Evolutionary conservation across 148 eudicot genomes (phyloP), one percentile per base, ranked within the genome.

Genomic region (Chenopodium album): DNA sequence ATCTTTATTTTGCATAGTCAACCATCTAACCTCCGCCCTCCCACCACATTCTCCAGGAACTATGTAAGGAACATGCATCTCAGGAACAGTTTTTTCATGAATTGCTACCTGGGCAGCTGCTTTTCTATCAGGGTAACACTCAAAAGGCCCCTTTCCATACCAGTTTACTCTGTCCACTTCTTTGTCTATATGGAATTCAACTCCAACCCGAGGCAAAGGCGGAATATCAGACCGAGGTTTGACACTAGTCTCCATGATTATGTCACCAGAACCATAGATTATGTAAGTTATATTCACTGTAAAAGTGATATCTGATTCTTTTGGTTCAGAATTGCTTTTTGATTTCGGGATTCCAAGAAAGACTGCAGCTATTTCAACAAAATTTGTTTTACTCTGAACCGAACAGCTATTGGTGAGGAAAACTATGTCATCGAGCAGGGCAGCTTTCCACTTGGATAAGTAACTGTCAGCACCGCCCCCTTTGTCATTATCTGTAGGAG

Each of bases 401-500:
- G 80, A 52, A 82, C 93, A 94, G 76, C 87, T 88, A 82, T 90
- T 88, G 37, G 80, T 87, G 68, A 83, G 23, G 76, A 89, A 91
- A 65, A 76, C 44, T 12, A 95, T 47, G 47, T 83, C 81, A 81
- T 95, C 90, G 71, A 95, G 92, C 81, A 82, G 87, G 31, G 98
- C 90, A 78, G 87, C 90, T 86, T 91, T 91, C 99, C 99, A 95
- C 82, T 79, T 90, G 46, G 97, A 88, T 12, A 87, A 77, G 82
- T 95, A 94, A 87, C 99, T 93, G 17, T 81, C 44, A 22, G 80
- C 85, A 65, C 83, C 86, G 62, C 98, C 99, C 22, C 99, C 99
- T 80, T 95, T 95, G 87, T 95, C 99, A 83, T 95, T 95, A 84
- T 93, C 99, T 44, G 91, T 95, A 20, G 99, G 98, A 83, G 98